phyloP scores from a whole-genome alignment of 2,329 filamentous ascomycete species.

The Penicillium concentricum region DNA sequence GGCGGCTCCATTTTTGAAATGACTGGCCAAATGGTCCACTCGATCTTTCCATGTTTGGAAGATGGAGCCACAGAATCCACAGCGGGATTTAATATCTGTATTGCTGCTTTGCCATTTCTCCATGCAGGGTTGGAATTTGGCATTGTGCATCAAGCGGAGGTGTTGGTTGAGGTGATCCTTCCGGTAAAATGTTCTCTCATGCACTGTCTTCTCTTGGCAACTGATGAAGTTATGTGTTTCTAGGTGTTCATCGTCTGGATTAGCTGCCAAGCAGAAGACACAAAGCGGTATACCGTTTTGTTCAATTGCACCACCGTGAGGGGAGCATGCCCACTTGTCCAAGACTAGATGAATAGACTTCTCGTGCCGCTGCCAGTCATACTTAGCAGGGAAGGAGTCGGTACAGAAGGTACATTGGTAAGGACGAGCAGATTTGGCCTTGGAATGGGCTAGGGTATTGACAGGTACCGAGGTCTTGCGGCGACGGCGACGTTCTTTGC shows the following conservation, averaged over 20 bases:
- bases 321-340: slow-evolving; percentile 61
- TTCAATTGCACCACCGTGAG: slow-evolving; percentile 54
- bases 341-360: slow-evolving; percentile 58
- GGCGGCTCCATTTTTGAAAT: slow-evolving; percentile 39
- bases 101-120: slow-evolving; percentile 59
- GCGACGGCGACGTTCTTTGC: slow-evolving; percentile 59
- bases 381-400: slow-evolving; percentile 57
- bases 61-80: slow-evolving; percentile 43
- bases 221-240: slow-evolving; percentile 59
- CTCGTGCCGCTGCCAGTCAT: slow-evolving; percentile 60
- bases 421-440: slow-evolving; percentile 45
- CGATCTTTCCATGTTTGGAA: slow-evolving; percentile 47
- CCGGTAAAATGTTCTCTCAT: slow-evolving; percentile 61
- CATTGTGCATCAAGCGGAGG: slow-evolving; percentile 59
- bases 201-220: slow-evolving; percentile 60
- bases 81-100: slow-evolving; percentile 52
- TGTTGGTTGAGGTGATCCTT: slow-evolving; percentile 65
- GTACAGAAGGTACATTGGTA: slow-evolving; percentile 61
- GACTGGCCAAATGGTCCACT: slow-evolving; percentile 42
- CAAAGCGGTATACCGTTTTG: slow-evolving; percentile 54
- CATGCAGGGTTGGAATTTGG: slow-evolving; percentile 56
- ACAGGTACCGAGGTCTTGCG: slow-evolving; percentile 48
- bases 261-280: slow-evolving; percentile 57
- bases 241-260: slow-evolving; percentile 57
- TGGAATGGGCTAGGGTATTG: slow-evolving; percentile 42